Conservation (phyloP, 2,329 filamentous ascomycete genomes). For the Ceratocystis huliohia region DNA sequence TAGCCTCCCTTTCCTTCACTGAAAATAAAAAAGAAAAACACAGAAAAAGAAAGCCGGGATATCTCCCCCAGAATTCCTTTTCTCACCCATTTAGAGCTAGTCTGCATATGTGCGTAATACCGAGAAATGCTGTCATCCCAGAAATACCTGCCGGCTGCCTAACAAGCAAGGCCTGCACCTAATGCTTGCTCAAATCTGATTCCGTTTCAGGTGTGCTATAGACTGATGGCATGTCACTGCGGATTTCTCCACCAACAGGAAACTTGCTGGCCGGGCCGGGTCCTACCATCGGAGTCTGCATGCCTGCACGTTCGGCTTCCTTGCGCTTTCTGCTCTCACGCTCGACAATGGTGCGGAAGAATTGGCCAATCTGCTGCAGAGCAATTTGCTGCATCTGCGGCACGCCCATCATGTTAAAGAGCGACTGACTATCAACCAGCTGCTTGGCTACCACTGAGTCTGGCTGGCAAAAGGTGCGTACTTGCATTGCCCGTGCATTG, state of each 20-base stretch:
- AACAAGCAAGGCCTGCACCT: background rate
- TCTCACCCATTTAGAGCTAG: background rate
- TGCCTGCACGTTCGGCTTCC: slow-evolving; percentile 23
- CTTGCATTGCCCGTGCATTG: slow-evolving; percentile 40
- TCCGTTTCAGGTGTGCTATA: background rate
- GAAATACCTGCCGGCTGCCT: background rate
- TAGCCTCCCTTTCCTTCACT: background rate
- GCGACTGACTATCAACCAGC: slow-evolving; percentile 39
- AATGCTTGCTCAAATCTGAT: background rate
- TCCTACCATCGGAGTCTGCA: slow-evolving; percentile 19
- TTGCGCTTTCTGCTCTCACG: slow-evolving; percentile 30
- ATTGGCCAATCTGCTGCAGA: slow-evolving; percentile 39
- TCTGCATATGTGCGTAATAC: background rate
- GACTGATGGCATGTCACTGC: slow-evolving; percentile 14
- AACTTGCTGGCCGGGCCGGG: slow-evolving; percentile 7
- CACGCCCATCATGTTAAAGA: slow-evolving; percentile 39
- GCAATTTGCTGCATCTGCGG: slow-evolving; percentile 34
- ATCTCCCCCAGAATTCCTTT: too few relatives aligned
- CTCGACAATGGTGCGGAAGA: slow-evolving; percentile 42
- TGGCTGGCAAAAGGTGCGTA: slow-evolving; percentile 46
- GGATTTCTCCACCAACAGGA: slow-evolving; percentile 14
- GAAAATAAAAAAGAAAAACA: too few relatives aligned
- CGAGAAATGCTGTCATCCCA: background rate
- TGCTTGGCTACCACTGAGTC: slow-evolving; percentile 47
- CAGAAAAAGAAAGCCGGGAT: too few relatives aligned